These are phyloP conservation scores for Erodium texanum DNA, from an alignment of 441 rosid species.

Conservation along the genomic window DNA sequence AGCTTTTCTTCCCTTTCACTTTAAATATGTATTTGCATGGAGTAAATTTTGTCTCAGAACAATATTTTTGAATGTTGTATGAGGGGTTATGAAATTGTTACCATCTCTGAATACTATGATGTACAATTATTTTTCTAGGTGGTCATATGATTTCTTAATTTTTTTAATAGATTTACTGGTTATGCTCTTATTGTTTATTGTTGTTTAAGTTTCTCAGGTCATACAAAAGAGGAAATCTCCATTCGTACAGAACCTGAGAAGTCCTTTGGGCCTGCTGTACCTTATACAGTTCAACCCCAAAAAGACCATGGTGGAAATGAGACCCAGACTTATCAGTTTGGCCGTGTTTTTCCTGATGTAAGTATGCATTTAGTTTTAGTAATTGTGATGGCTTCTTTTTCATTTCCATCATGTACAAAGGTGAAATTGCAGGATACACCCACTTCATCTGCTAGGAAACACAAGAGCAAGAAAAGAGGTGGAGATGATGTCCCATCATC, in stretches of 20 bases:
- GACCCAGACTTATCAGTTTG: constrained; percentile 32
- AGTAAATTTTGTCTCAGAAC: neutral
- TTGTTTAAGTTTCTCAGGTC: constrained; percentile 75
- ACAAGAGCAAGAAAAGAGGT: constrained; percentile 66
- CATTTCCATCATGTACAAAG: constrained; percentile 16
- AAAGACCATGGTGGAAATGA: constrained; percentile 30
- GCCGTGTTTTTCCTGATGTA: constrained; percentile 39
- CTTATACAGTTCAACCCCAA: constrained; percentile 32
- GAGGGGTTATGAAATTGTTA: neutral
- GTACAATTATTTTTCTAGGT: neutral
- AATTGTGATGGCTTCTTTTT: constrained; percentile 19
- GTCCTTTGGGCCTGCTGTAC: constrained; percentile 29
- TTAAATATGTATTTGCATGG: too few species aligned
- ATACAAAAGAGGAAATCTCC: constrained; percentile 38
- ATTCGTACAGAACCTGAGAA: constrained; percentile 39
- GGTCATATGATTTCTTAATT: neutral
- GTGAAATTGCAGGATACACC: constrained; percentile 51
- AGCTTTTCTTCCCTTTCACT: too few species aligned
- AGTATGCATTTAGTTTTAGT: constrained; percentile 22
- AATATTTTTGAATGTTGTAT: neutral
- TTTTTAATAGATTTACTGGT: constrained; percentile 20
- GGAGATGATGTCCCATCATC: constrained; percentile 29
- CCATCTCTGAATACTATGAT: neutral
- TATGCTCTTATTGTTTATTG: constrained; percentile 50
- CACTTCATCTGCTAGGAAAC: constrained; percentile 46